Conservation (phyloP, 176 grass and related monocot genomes). For the Eleusine indica region DNA sequence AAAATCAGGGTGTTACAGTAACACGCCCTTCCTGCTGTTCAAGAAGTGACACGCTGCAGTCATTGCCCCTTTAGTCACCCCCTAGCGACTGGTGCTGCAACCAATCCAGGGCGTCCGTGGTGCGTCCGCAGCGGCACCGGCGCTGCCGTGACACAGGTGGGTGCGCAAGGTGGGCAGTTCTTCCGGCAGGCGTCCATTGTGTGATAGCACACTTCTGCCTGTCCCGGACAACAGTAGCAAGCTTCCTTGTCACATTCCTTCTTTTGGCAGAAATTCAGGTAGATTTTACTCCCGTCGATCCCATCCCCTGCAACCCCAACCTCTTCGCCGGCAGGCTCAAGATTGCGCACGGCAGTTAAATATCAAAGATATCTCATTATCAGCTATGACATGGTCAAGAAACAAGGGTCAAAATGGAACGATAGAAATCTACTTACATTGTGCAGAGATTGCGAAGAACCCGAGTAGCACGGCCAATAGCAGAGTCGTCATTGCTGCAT, state of each 20-base stretch:
- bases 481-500: neutral
- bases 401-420: neutral
- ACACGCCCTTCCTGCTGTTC: no score
- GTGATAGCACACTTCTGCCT: neutral
- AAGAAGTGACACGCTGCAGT: no score
- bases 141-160: neutral
- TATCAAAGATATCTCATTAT: neutral
- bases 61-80: neutral
- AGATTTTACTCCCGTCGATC: neutral
- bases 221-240: neutral
- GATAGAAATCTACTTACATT: neutral
- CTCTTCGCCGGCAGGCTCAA: neutral
- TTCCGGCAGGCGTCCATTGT: neutral
- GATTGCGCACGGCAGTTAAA: neutral
- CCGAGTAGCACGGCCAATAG: neutral
- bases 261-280: neutral
- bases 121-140: no score
- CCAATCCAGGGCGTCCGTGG: neutral
- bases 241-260: neutral
- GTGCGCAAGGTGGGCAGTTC: neutral
- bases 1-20: no score
- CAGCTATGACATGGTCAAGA: neutral
- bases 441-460: neutral
- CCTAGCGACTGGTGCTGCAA: neutral
- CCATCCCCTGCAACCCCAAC: neutral